These are phyloP conservation scores for Aspergillus incahuasiensis DNA, from an alignment of 495 filamentous ascomycete species.

Conservation along the genomic window DNA sequence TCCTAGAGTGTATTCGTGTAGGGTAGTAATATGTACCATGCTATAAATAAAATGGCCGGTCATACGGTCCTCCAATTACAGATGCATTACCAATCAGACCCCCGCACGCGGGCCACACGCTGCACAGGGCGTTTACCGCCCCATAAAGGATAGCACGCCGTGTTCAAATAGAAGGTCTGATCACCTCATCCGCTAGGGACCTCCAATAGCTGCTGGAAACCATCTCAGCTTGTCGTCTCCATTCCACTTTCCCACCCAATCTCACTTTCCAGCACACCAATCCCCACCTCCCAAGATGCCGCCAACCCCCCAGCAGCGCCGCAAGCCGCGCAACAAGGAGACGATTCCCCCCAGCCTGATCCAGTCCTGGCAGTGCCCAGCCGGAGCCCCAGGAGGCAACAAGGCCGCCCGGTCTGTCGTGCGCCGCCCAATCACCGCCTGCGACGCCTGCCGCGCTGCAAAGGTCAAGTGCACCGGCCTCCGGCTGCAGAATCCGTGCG, in stretches of 20 bases:
- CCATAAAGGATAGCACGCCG: no score
- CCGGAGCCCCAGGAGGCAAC: no score
- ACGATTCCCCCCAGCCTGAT: neutral
- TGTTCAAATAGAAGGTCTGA: no score
- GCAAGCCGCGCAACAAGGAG: neutral
- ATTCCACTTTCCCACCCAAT: no score
- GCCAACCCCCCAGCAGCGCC: neutral
- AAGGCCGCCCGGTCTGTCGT: neutral
- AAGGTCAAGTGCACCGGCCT: neutral
- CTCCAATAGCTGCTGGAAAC: neutral
- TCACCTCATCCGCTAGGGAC: neutral
- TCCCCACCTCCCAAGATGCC: neutral
- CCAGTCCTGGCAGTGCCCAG: neutral
- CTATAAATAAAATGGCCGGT: no score
- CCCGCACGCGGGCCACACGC: no score
- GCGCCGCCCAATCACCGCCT: neutral
- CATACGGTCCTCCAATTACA: neutral
- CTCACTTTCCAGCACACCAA: no score
- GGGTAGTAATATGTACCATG: no score
- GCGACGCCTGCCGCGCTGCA: neutral
- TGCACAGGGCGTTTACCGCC: neutral
- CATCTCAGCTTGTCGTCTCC: neutral
- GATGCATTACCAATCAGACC: neutral
- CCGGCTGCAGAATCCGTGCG: neutral
- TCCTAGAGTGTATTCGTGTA: no score